Evolutionary conservation across 163 green algal species (phyloP).

Genomic region (Scenedesmus sp.): DNA sequence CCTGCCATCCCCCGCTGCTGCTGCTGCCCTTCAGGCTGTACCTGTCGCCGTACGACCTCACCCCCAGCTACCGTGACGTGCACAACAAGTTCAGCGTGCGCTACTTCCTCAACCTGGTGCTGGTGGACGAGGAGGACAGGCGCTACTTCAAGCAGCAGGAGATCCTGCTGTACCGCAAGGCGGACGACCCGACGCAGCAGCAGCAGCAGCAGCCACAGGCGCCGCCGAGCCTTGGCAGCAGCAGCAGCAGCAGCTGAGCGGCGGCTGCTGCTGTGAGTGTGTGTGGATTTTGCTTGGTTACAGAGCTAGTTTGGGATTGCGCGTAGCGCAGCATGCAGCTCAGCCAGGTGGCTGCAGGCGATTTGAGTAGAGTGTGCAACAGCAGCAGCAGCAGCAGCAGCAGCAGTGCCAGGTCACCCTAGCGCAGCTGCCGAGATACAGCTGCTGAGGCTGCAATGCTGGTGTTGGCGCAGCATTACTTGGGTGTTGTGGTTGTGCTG

Average conservation of each 20-base stretch:
- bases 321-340: background rate
- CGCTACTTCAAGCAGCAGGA: constrained; percentile 99
- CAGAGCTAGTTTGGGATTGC: background rate
- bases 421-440: background rate
- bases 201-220: background rate
- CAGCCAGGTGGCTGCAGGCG: background rate
- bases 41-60: constrained; percentile 95
- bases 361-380: background rate
- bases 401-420: background rate
- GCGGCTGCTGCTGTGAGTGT: background rate
- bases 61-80: constrained; percentile 94
- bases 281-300: background rate
- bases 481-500: no score
- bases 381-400: background rate
- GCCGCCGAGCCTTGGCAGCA: background rate
- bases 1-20: no score
- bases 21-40: constrained; percentile 83
- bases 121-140: constrained; percentile 97
- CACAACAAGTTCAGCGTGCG: constrained; percentile 98
- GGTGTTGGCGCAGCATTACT: background rate
- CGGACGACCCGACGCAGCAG: constrained; percentile 43
- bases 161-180: constrained; percentile 78
- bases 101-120: constrained; percentile 99
- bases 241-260: constrained; percentile 10
- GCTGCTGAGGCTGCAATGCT: background rate